Evolutionary conservation across 306 rosid genomes (phyloP).

Genomic region (Quillaja saponaria): DNA sequence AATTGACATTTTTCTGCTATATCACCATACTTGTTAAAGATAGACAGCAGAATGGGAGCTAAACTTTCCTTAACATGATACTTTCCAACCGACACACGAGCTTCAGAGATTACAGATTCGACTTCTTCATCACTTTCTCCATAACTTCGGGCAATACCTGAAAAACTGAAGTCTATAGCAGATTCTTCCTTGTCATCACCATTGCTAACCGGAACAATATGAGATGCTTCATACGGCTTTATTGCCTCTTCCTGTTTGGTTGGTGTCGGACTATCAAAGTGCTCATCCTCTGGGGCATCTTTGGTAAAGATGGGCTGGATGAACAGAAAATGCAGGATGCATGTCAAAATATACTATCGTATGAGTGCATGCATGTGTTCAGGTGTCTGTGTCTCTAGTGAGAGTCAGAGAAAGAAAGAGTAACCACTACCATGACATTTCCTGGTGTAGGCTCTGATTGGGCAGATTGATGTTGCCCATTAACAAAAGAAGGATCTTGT

Average conservation of each 20-base stretch:
- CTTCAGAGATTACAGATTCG: constrained; percentile 51
- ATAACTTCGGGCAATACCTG: constrained; percentile 33
- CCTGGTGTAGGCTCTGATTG: constrained; percentile 33
- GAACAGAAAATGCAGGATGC: constrained; percentile 22
- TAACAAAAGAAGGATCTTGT: constrained; percentile 29
- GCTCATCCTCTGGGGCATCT: constrained; percentile 31
- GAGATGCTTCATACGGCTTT: constrained; percentile 17
- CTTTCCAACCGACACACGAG: constrained; percentile 61
- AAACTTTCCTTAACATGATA: constrained; percentile 67
- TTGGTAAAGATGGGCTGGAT: constrained; percentile 45
- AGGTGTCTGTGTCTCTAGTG: no score
- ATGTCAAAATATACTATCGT: background rate
- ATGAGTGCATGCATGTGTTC: background rate
- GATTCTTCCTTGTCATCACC: constrained; percentile 32
- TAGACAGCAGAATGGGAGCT: constrained; percentile 54
- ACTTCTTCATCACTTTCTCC: constrained; percentile 58
- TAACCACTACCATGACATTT: constrained; percentile 39
- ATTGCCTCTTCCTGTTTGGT: constrained; percentile 27
- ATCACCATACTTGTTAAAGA: constrained; percentile 74
- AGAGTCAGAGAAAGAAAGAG: constrained; percentile 12
- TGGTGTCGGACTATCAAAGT: background rate
- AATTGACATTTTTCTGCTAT: constrained; percentile 68
- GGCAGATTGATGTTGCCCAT: constrained; percentile 16
- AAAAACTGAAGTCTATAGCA: constrained; percentile 50
- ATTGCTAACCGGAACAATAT: constrained; percentile 36